Evolutionary conservation across 257 asterid genomes (phyloP), one percentile per base, ranked within the genome.

Genomic region (Nicotiana undulata): DNA sequence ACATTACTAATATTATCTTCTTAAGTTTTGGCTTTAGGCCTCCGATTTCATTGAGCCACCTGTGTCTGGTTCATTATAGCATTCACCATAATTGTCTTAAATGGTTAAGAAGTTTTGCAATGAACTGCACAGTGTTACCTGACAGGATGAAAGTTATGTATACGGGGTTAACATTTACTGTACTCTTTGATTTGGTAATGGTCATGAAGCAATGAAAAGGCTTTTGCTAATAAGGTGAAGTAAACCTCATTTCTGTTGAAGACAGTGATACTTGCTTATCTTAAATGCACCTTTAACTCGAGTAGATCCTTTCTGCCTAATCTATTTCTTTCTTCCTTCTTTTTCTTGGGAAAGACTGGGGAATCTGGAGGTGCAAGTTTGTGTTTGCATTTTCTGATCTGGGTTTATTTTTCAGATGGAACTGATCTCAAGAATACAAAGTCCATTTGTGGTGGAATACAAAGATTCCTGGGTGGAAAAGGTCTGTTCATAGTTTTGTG

Each of bases 401-500:
- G 80, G 18, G 49, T 26, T 58, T 55, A 63, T 77, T 86, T 37
- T 89, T 83, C 91, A 96, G 99, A 96, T 96, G 99, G 99, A 96
- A 85, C 98, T 96, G 77, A 95, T 96, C 28, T 89, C 99, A 59
- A 92, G 87, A 86, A 98, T 87, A 46, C 86, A 84, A 75, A 91
- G 89, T 83, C 98, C 94, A 59, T 96, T 87, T 82, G 92, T 96
- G 63, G 99, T 96, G 81, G 98, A 96, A 81, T 94, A 96, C 90
- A 96, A 91, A 91, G 98, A 96, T 87, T 96, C 99, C 60, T 96
- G 99, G 99, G 99, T 96, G 86, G 99, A 96, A 86, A 94, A 92
- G 98, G 99, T 96, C 83, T 8, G 91, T 65, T 74, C 77, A 55
- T 28, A 66, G 40, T 59, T 29, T 46, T n/a, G n/a, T n/a, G n/a